Evolutionary conservation across 2,329 filamentous ascomycete genomes (phyloP), one percentile per base, ranked within the genome.

Genomic region (Teratosphaeriaceae sp.): DNA sequence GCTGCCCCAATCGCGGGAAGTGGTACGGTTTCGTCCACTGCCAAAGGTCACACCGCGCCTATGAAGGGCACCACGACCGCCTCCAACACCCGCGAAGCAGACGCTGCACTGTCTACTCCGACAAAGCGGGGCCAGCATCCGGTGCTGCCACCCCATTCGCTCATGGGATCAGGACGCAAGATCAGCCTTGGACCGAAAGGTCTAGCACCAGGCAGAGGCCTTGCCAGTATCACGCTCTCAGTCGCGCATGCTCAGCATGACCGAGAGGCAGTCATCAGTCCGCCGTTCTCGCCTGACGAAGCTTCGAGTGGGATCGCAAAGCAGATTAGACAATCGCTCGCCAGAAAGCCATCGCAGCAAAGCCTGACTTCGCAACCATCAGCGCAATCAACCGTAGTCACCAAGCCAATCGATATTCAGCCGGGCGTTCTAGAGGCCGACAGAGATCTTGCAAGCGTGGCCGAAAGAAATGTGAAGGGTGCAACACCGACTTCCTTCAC

Each of bases 101-200:
- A 15, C 12, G 9, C n/a, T 34, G 15, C 6, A 12, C 15, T 15
- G 3, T 15, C 4, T 5, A 34, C 31, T 3, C 31, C 15, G 5
- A 19, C 9, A 3, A 34, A 18, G 31, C 6, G 6, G 5, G 18
- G 9, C 18, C 11, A 15, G 18, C 31, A 12, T 5, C 6, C 11
- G 6, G 31, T 34, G 48, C 70, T 85, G 36, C 82, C 85, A 64
- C 51, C 52, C 15, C 55, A 56, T 43, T 49, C 56, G 8, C 42
- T 60, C 15, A 54, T 58, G 49, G 45, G 52, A 24, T 43, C 48
- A 11, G 50, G 49, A 8, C 78, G 85, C n/a, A 85, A 89, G 49
- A 90, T 94, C 50, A 94, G 86, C 55, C 80, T 94, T 49, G 85
- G 87, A 0, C 78, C 88, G 40, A 77, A 80, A 47, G 87, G 88